Evolutionary conservation across 768 basidiomycete species (phyloP), one percentile per base, ranked within the genome.

Genomic region (Zangia roseola): DNA sequence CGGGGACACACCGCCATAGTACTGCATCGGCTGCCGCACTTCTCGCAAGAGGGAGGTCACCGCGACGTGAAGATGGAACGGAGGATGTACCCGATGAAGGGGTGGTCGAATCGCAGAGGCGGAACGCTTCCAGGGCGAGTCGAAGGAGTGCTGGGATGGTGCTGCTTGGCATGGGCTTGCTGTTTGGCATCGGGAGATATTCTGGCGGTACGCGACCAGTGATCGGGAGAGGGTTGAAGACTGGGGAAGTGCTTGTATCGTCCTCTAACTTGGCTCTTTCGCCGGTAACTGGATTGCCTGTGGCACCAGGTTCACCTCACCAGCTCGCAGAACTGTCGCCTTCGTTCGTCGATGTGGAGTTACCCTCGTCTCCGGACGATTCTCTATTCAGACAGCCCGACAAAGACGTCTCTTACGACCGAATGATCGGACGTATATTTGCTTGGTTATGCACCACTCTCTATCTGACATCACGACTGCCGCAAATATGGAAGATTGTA

Each of bases 401-500:
- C 38, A 9, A 61, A 62, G 35, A 55, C 40, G 44, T 56, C 39
- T 47, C 63, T 12, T 67, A 65, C 44, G 80, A 93, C 59, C 86
- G 81, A 40, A 63, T 93, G 21, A 71, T 98, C 41, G 97, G 97
- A 1, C 85, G 97, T 3, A 81, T 93, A 45, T 93, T 88, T 46
- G 94, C 97, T 9, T 99, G 97, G 97, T 62, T 86, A 17, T 97
- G 95, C 64, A 93, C 94, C 2, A 89, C 84, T 0, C 73, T 97
- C 14, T 99, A 99, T 68, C 73, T 99, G 30, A 97, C 95, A 4
- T 91, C 88, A 4, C 82, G 97, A 50, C 69, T 99, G 59, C 97
- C 97, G 19, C 97, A 99, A 68, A 97, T 99, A 54, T 98, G 97
- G 97, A 95, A 94, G 70, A 97, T 97, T 62, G 94, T 97, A 67